Evolutionary conservation across 2,329 filamentous ascomycete genomes (phyloP), one percentile per base, ranked within the genome.

Genomic region (Xylariaceae sp.): DNA sequence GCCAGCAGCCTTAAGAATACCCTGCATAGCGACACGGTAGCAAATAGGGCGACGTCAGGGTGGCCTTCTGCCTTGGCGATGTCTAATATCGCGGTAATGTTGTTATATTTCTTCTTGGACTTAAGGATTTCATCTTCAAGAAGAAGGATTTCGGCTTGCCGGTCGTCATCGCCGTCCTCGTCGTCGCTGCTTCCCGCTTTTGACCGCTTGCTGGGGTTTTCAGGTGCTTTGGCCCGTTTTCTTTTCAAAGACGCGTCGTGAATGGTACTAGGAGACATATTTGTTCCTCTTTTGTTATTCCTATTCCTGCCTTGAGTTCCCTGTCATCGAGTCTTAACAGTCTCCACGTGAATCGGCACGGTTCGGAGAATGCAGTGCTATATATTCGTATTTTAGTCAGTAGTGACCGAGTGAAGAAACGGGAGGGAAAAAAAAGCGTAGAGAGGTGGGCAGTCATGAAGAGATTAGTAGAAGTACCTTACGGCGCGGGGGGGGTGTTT

Each of bases 101-200:
- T 90, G 76, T 96, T 95, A 78, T 95, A 95, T 72, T 96, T 83
- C 70, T 91, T 89, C 66, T 85, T 88, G 47, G 91, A 95, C 70
- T 94, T 86, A 57, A 91, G 73, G 51, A 97, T 91, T 53, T 88
- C 86, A 59, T 83, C 78, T 73, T 96, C 92, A 51, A 96, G 80
- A 50, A 83, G 74, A 40, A 92, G 73, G 55, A 96, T 88, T 58
- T 83, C 80, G 52, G 81, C 78, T 67, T 86, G 80, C 43, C 76
- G 70, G 66, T 84, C 80, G 57, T 79, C 73, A 53, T 70, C 73
- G 66, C 84, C 80, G 57, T 79, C 73, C 51, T 70, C 66, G 40
- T 71, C 71, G 58, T 76, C 73, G 64, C 73, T 71, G 70, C 71
- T 72, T 57, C 80, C 71, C 51, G 76, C 73, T 58, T 77, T 76